Conservation (phyloP, 2,329 filamentous ascomycete genomes). For the Colletotrichum eleusines region DNA sequence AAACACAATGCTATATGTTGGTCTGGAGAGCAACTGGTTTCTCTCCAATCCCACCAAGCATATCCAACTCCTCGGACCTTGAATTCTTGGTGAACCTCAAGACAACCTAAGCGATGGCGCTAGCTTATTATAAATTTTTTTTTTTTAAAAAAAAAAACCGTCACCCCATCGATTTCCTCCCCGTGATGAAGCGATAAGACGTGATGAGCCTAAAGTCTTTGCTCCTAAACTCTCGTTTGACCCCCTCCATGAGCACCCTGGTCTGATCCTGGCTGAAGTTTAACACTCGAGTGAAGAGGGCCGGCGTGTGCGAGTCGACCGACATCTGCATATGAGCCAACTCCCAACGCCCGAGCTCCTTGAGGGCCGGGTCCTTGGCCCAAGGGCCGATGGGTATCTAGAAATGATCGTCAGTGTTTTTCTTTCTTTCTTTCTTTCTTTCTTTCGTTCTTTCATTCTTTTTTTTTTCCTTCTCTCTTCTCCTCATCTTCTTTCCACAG, state of each 20-base stretch:
- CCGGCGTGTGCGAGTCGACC: slow-evolving; percentile 56
- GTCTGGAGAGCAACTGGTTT: background rate
- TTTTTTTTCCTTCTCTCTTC: too few species aligned
- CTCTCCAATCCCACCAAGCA: background rate
- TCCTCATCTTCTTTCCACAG: background rate
- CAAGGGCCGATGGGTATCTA: slow-evolving; percentile 56
- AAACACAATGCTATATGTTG: background rate
- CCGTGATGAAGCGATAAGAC: slow-evolving; percentile 51
- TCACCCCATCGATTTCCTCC: slow-evolving; percentile 44
- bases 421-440: too few species aligned
- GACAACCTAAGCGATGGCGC: background rate
- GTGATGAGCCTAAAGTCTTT: slow-evolving; percentile 51
- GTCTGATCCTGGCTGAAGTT: slow-evolving; percentile 56
- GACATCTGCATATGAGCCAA: slow-evolving; percentile 58
- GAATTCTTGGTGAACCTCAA: background rate
- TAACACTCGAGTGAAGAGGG: slow-evolving; percentile 54
- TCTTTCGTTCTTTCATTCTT: background rate
- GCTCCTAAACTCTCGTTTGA: slow-evolving; percentile 54
- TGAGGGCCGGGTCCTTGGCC: slow-evolving; percentile 52
- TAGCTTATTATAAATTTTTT: too few species aligned
- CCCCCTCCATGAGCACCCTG: slow-evolving; percentile 56
- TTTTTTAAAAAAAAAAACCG: background rate
- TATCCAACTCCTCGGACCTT: background rate
- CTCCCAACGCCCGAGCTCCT: slow-evolving; percentile 54
- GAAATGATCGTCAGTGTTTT: background rate